These are phyloP conservation scores for Curvularia sp. DNA, from an alignment of 2,329 filamentous ascomycete genomes.

Conservation along the genomic window DNA sequence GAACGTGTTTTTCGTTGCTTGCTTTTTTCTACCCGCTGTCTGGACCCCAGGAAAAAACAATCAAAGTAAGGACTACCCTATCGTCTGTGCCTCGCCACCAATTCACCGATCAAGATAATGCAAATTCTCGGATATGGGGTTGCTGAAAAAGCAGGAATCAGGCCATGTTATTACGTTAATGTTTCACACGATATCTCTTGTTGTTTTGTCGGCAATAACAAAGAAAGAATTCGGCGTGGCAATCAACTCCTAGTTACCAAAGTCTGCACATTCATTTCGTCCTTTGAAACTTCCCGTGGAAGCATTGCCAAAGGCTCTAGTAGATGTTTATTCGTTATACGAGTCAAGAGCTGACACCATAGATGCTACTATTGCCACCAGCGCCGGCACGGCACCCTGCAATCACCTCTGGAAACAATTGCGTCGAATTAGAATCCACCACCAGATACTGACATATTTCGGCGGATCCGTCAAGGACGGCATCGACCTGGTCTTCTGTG, in stretches of 20 bases:
- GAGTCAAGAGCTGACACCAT: background rate
- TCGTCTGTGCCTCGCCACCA: background rate
- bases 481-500: constrained; percentile 21
- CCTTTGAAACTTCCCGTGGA: background rate
- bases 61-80: background rate
- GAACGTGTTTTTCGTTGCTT: background rate
- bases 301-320: background rate
- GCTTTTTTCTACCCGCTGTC: too few relatives aligned
- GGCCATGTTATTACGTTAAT: background rate
- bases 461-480: constrained; percentile 21
- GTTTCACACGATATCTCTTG: background rate
- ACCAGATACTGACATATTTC: constrained; percentile 30
- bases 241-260: background rate
- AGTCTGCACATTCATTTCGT: background rate
- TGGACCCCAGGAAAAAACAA: background rate
- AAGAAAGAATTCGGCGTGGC: background rate
- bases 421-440: constrained; percentile 29
- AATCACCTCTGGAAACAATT: constrained; percentile 29
- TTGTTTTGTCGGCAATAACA: background rate
- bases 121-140: background rate
- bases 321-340: background rate
- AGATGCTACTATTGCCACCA: constrained; percentile 8
- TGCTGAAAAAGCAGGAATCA: background rate
- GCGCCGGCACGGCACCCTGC: constrained; percentile 18
- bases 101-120: background rate